Conservation (phyloP, 495 filamentous ascomycete genomes). For the Penicillium arizonense region DNA sequence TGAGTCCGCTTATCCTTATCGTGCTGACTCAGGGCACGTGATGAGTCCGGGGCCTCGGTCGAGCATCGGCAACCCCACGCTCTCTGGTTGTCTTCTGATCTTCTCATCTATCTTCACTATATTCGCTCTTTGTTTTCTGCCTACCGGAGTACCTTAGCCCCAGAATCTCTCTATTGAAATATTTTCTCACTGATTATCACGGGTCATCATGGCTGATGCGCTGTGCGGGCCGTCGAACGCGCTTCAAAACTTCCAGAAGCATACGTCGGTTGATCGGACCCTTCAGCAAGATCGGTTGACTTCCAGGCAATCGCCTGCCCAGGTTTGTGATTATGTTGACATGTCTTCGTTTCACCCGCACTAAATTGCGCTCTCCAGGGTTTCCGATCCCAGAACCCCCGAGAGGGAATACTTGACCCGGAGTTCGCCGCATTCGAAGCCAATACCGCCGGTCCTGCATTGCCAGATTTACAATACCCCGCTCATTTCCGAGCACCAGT, state of each 20-base stretch:
- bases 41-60: slow-evolving; percentile 28
- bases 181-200: neutral
- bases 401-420: slow-evolving; percentile 56
- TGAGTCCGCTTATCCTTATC: slow-evolving; percentile 42
- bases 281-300: slow-evolving; percentile 80
- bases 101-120: neutral
- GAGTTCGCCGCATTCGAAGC: slow-evolving; percentile 75
- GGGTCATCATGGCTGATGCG: slow-evolving; percentile 67
- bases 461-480: slow-evolving; percentile 32
- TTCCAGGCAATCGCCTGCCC: slow-evolving; percentile 49
- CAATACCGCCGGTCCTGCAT: slow-evolving; percentile 32
- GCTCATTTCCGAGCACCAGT: slow-evolving; percentile 21
- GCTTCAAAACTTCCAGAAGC: slow-evolving; percentile 80
- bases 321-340: slow-evolving; percentile 39
- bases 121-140: neutral
- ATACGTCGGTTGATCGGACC: slow-evolving; percentile 71
- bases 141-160: too few species aligned
- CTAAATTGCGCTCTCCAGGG: slow-evolving; percentile 39
- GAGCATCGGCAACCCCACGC: slow-evolving; percentile 20
- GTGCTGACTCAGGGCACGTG: slow-evolving; percentile 21
- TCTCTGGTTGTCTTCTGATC: neutral
- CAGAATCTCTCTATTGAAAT: too few species aligned
- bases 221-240: slow-evolving; percentile 90
- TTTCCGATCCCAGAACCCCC: slow-evolving; percentile 60
- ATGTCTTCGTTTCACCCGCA: neutral